These are phyloP conservation scores for Craterostigma plantagineum DNA, from an alignment of 257 asterid species.

Conservation along the genomic window DNA sequence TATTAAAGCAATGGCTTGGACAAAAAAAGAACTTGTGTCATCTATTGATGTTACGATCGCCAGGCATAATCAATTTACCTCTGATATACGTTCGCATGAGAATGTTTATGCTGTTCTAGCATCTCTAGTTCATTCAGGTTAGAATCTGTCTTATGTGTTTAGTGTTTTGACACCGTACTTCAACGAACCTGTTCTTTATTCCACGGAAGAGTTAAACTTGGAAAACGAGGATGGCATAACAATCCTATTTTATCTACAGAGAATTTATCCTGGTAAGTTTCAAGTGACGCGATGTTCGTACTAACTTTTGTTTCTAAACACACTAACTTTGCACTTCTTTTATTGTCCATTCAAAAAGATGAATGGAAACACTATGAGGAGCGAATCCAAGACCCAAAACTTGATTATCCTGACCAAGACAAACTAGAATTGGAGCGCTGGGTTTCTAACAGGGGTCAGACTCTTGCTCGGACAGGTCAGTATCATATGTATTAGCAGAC, in stretches of 20 bases:
- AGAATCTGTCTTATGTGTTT: constrained; percentile 13
- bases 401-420: constrained; percentile 23
- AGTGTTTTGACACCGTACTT: constrained; percentile 94
- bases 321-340: constrained; percentile 7
- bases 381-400: constrained; percentile 45
- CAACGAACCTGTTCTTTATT: constrained; percentile 79
- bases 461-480: constrained; percentile 93
- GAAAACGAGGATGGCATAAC: constrained; percentile 96
- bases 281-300: constrained; percentile 7
- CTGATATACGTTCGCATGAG: too few species aligned
- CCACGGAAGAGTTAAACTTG: constrained; percentile 69
- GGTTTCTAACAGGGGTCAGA: constrained; percentile 98
- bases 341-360: constrained; percentile 21
- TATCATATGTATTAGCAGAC: not conserved
- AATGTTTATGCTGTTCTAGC: not conserved
- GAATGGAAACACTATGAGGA: constrained; percentile 83
- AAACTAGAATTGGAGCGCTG: constrained; percentile 57
- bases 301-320: constrained; percentile 7
- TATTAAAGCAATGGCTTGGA: too few species aligned
- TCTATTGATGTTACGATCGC: too few species aligned
- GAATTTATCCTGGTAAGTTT: constrained; percentile 78
- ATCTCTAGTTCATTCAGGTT: not conserved
- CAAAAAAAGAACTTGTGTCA: too few species aligned
- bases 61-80: too few species aligned
- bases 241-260: constrained; percentile 78